These are phyloP conservation scores for Alternaria dauci DNA, from an alignment of 2,329 filamentous ascomycete species.

Conservation along the genomic window DNA sequence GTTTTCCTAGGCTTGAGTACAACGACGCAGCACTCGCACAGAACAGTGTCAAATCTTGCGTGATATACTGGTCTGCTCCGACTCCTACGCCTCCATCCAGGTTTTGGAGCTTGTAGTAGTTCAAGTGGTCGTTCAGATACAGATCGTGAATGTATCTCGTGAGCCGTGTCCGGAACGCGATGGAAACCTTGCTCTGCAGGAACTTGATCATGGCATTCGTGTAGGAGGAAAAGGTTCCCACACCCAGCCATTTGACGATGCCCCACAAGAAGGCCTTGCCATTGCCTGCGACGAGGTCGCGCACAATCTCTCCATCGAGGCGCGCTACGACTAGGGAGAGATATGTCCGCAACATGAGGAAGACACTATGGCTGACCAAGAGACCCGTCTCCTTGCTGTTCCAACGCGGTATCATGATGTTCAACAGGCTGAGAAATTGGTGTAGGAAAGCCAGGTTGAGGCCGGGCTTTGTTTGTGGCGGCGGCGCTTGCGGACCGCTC, in stretches of 20 bases:
- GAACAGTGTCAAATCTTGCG: conserved; percentile 94
- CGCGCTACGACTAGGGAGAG: conserved; percentile 91
- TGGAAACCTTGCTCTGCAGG: conserved; percentile 96
- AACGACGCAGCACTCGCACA: conserved; percentile 90
- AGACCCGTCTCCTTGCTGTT: conserved; percentile 94
- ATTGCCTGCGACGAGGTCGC: conserved; percentile 94
- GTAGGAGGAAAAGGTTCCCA: conserved; percentile 92
- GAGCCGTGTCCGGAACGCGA: conserved; percentile 92
- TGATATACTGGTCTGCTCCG: conserved; percentile 95
- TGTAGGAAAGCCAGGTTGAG: conserved; percentile 95
- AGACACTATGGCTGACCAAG: conserved; percentile 85
- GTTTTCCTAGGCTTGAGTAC: conserved; percentile 97
- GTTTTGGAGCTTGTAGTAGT: conserved; percentile 95
- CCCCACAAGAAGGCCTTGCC: conserved; percentile 88
- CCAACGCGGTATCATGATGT: conserved; percentile 97
- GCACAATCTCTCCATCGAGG: conserved; percentile 93
- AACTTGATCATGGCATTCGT: conserved; percentile 99
- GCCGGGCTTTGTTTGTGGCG: conserved; percentile 89
- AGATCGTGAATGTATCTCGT: conserved; percentile 97
- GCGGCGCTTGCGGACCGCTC: conserved; percentile 72
- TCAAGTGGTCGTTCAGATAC: conserved; percentile 92
- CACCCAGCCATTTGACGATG: conserved; percentile 91
- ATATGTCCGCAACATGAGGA: conserved; percentile 91
- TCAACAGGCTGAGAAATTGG: conserved; percentile 93
- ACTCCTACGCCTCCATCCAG: conserved; percentile 92